Evolutionary conservation across 257 asterid genomes (phyloP).

Genomic region (Craterostigma plantagineum): DNA sequence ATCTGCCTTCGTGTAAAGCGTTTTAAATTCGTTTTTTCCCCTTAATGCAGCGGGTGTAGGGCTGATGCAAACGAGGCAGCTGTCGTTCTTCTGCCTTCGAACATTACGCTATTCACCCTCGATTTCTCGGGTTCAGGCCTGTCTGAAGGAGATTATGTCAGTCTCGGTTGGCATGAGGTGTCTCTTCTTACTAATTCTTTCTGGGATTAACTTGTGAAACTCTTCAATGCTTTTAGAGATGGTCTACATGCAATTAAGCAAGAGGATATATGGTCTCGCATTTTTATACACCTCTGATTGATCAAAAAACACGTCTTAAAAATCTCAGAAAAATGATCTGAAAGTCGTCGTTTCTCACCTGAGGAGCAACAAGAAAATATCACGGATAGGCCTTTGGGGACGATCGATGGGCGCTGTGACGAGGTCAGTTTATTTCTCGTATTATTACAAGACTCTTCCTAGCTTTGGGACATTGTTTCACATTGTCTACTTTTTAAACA

Average conservation of each 20-base stretch:
- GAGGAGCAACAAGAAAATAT: slow-evolving; percentile 50
- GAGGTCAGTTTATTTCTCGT: slow-evolving; percentile 2
- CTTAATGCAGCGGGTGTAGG: slow-evolving; percentile 76
- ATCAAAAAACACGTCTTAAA: neutral
- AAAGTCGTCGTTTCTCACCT: slow-evolving; percentile 76
- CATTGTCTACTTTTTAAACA: slow-evolving; percentile 8
- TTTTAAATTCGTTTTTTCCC: neutral
- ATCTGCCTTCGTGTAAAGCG: neutral
- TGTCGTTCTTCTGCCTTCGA: slow-evolving; percentile 79
- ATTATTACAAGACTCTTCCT: slow-evolving; percentile 3
- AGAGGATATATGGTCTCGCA: too few species aligned
- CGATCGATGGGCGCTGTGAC: slow-evolving; percentile 92
- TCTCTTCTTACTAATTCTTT: slow-evolving; percentile 10
- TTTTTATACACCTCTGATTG: neutral
- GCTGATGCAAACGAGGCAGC: slow-evolving; percentile 99
- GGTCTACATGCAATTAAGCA: too few species aligned
- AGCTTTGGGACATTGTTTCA: neutral
- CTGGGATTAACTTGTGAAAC: slow-evolving; percentile 5
- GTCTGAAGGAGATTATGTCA: slow-evolving; percentile 83
- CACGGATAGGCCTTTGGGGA: slow-evolving; percentile 96
- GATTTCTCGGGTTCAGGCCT: slow-evolving; percentile 97
- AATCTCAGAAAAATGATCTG: slow-evolving; percentile 21
- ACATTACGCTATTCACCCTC: slow-evolving; percentile 79
- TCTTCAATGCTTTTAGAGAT: too few species aligned
- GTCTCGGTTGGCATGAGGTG: slow-evolving; percentile 99